Base-by-base conservation (phyloP, 345 rosid genomes). In the Lepidium africanum region DNA sequence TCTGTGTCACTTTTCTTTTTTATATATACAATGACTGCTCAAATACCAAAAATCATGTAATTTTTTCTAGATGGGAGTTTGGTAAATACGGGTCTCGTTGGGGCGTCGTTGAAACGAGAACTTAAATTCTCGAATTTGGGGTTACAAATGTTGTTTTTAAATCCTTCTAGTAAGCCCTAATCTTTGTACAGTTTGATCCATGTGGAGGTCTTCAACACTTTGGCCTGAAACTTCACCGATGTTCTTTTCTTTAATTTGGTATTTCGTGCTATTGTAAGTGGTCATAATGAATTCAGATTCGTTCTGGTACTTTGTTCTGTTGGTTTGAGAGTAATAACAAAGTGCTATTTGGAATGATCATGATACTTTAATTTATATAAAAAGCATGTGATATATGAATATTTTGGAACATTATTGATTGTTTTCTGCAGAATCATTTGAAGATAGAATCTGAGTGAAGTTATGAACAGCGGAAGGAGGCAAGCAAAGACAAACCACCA, bases 401-500 rank as follows among this genome's bases (percentile, higher is more conserved):
- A 6, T 41, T 32, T 11, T 13, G 23, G 42, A 9, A 6, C 65
- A 72, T 38, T 37, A 30, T 32, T 32, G 59, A 36, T 39, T 33
- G 48, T 6, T 40, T 33, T 9, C n/a, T 46, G 36, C 6, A 37
- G 12, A 71, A 74, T 74, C 77, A 62, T 70, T 67, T 35, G 61
- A 71, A 69, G 80, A 75, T 10, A 92, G 71, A 30, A 81, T 38
- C 52, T 82, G 77, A 13, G 59, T 81, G 68, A 92, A 92, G 11
- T 70, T 78, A 17, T 72, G 9, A 27, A 80, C 77, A 7, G 89
- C 89, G 11, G 71, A 62, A 65, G 84, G 84, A n/a, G 97, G 96
- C 84, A 92, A 76, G 79, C 98, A 92, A 39, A 92, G 86, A 76
- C 93, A 90, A 5, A 84, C 81, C 53, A 90, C 70, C 83, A 83